These are phyloP conservation scores for Suillus occidentalis DNA, from an alignment of 768 basidiomycete species.

Conservation along the genomic window DNA sequence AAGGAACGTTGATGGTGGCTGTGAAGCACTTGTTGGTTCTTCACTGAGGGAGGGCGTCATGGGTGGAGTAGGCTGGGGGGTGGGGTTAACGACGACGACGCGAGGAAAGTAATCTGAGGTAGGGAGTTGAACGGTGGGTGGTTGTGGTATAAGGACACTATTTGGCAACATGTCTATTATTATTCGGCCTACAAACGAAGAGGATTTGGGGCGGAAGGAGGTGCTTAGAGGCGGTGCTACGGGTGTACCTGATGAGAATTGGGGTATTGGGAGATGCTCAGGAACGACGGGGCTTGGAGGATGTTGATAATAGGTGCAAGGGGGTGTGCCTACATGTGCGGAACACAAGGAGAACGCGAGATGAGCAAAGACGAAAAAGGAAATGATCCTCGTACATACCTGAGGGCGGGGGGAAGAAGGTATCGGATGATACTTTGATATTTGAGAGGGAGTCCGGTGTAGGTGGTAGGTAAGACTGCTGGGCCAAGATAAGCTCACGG, in stretches of 20 bases:
- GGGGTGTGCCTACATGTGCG: constrained; percentile 21
- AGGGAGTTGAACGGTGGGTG: constrained; percentile 25
- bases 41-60: constrained; percentile 53
- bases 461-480: constrained; percentile 25
- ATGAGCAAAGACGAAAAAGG: constrained; percentile 18
- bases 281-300: constrained; percentile 30
- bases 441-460: constrained; percentile 30
- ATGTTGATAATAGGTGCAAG: constrained; percentile 30
- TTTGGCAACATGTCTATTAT: constrained; percentile 63
- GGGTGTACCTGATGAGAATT: constrained; percentile 17
- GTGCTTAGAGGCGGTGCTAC: constrained; percentile 9
- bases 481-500: constrained; percentile 51
- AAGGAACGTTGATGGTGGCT: constrained; percentile 26
- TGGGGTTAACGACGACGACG: constrained; percentile 72
- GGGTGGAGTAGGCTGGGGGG: constrained; percentile 78
- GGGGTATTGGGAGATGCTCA: constrained; percentile 30
- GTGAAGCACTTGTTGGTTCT: constrained; percentile 21
- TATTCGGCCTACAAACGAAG: constrained; percentile 41
- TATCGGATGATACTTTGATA: constrained; percentile 20
- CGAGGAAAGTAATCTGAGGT: constrained; percentile 42
- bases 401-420: constrained; percentile 28
- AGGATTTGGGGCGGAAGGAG: constrained; percentile 20
- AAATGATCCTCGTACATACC: constrained; percentile 16
- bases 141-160: constrained; percentile 26
- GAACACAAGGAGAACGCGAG: constrained; percentile 16